A percentile compares a stretch with the other conserved stretches of the same genome.
Conservation (phyloP, 2,329 filamentous ascomycete genomes). For the Claviceps humidiphila region DNA sequence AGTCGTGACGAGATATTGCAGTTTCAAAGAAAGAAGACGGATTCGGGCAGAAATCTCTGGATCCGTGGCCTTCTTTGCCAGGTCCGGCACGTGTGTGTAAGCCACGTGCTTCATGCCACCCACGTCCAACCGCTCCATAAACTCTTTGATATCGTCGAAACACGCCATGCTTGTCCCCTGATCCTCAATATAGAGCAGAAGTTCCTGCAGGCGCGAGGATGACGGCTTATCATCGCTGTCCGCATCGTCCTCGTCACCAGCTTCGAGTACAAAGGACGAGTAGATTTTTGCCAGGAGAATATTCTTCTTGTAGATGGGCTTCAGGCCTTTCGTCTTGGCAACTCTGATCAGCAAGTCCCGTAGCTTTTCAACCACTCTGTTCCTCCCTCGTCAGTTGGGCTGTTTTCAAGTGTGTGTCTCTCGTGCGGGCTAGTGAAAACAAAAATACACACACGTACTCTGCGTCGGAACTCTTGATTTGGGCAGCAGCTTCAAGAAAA, state of each 20-base stretch:
- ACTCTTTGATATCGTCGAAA: constrained; percentile 35
- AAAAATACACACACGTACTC: constrained; percentile 18
- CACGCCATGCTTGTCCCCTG: constrained; percentile 24
- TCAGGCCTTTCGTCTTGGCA: constrained; percentile 15
- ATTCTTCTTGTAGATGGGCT: constrained; percentile 27
- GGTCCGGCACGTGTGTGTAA: constrained; percentile 19
- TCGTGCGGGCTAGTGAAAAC: not conserved
- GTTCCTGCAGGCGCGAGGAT: constrained; percentile 20
- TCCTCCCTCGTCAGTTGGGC: constrained; percentile 5
- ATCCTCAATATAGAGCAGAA: constrained; percentile 24
- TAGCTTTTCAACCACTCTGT: constrained; percentile 15
- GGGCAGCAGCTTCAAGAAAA: constrained; percentile 25
- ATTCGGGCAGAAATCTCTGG: constrained; percentile 14
- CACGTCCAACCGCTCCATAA: constrained; percentile 27
- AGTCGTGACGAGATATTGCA: constrained; percentile 31
- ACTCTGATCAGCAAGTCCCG: constrained; percentile 19
- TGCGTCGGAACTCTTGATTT: constrained; percentile 17
- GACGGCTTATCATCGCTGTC: constrained; percentile 13
- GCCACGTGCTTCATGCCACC: constrained; percentile 28
- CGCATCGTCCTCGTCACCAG: constrained; percentile 17
- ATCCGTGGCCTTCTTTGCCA: constrained; percentile 17
- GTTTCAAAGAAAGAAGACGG: constrained; percentile 25
- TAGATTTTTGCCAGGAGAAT: constrained; percentile 25
- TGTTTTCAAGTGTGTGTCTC: not conserved
- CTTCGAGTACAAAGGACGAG: constrained; percentile 21